phyloP scores from a whole-genome alignment of 441 rosid species.

The Geranium incanum region DNA sequence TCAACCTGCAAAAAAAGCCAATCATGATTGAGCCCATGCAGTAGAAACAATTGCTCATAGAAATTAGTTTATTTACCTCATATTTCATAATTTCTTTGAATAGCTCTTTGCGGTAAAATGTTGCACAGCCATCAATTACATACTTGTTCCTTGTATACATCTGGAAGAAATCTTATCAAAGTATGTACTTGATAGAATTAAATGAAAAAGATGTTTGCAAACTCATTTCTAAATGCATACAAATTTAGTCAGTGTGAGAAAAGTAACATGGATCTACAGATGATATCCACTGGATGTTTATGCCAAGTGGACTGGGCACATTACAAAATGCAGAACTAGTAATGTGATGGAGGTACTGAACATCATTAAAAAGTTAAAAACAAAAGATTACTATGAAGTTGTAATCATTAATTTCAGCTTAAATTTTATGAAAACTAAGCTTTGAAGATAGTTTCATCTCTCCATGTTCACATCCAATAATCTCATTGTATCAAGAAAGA shows the following conservation, averaged over 20 bases:
- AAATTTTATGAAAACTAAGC: no score
- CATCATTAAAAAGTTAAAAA: neutral
- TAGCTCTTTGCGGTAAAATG: conserved; percentile 25
- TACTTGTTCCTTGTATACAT: conserved; percentile 15
- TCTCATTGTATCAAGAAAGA: no score
- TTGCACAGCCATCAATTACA: conserved; percentile 30
- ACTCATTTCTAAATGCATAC: conserved; percentile 3
- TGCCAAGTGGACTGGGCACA: neutral
- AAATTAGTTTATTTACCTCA: conserved; percentile 23
- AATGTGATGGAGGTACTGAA: no score
- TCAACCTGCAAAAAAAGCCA: conserved; percentile 23
- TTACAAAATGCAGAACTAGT: neutral
- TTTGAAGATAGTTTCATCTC: no score
- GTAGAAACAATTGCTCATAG: neutral
- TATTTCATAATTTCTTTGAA: conserved; percentile 28
- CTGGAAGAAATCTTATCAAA: conserved; percentile 20
- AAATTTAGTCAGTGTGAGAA: neutral
- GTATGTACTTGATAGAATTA: neutral
- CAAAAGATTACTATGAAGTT: neutral
- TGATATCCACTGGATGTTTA: neutral
- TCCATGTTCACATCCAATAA: no score
- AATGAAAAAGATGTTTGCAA: neutral
- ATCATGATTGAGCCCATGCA: neutral
- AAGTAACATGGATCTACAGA: conserved; percentile 1
- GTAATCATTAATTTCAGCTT: neutral